A percentile compares a stretch with the other conserved stretches of the same genome.
Evolutionary conservation across 495 filamentous ascomycete species (phyloP).

Genomic region (Aspergillus kassunensis): DNA sequence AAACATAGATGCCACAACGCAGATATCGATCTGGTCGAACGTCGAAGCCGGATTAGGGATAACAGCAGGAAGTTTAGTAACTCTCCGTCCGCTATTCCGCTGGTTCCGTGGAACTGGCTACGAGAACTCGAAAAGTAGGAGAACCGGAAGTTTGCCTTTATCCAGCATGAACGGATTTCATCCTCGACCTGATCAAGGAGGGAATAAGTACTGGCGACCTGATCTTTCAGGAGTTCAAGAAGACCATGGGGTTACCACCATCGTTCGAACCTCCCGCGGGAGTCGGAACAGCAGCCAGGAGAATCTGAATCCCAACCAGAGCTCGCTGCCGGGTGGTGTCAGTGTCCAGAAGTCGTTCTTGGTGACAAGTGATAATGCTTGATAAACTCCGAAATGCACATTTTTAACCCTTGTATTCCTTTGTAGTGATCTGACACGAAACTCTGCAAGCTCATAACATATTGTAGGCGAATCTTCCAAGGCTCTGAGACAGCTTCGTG

Average conservation of each 20-base stretch:
- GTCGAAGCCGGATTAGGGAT: conserved; percentile 46
- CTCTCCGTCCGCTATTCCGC: conserved; percentile 46
- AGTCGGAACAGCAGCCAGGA: conserved; percentile 38
- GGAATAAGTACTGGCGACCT: conserved; percentile 31
- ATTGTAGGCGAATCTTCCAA: too few relatives aligned
- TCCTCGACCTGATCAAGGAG: conserved; percentile 17
- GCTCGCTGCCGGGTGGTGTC: conserved; percentile 25
- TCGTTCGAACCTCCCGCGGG: conserved; percentile 28
- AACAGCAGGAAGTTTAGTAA: conserved; percentile 43
- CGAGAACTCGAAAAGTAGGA: conserved; percentile 22
- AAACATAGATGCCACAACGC: conserved; percentile 34
- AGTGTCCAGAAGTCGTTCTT: conserved; percentile 41
- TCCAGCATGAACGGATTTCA: conserved; percentile 29
- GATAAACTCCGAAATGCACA: background rate
- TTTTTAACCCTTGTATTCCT: too few relatives aligned
- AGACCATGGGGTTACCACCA: conserved; percentile 27
- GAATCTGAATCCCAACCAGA: conserved; percentile 31
- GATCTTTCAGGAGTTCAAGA: conserved; percentile 26
- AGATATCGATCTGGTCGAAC: conserved; percentile 46
- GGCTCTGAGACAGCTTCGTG: background rate
- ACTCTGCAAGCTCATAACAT: too few relatives aligned
- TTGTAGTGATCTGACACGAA: too few relatives aligned
- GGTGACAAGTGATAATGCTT: conserved; percentile 28
- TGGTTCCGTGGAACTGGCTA: conserved; percentile 38
- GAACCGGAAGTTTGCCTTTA: conserved; percentile 29